Evolutionary conservation across 176 grass and related monocot species (phyloP), one percentile per base, ranked within the genome.

Genomic region (Aegilops speltoides): DNA sequence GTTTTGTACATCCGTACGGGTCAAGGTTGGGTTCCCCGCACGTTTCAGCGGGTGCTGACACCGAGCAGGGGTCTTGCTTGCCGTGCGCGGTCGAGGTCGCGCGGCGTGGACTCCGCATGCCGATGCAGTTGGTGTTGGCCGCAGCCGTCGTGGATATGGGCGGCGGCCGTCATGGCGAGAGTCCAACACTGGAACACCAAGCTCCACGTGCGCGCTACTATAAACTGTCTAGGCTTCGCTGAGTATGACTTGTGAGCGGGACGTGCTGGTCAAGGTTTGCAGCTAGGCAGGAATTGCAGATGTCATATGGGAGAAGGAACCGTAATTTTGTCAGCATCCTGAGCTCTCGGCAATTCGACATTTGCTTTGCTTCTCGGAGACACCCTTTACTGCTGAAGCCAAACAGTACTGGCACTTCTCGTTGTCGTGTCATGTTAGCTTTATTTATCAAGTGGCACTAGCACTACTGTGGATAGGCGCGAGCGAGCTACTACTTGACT

Each of bases 21-120:
- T 74, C 69, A 85, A 61, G 46, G 59, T 61, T 68, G 60, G 82
- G 46, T 77, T 89, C 88, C 34, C 61, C 88, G 34, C 61, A 86
- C 1, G 79, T 86, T 73, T 71, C 83, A 36, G 83, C 78, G 63
- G 82, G 4, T 50, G 48, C 48, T 50, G 48, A 41, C 40, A 2
- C 34, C 34, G 34, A 36, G 37, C 37, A 41, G 40, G 10, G 40
- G 46, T 20, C 3, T 23, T 16, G 41, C 77, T 43, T 64, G 52
- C 60, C 64, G 33, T 25, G 40, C 10, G 15, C 22, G 24, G 15
- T 31, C 11, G 32, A 15, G 20, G 40, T 83, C 34, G 69, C 50
- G 78, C 77, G 16, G 76, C 78, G 77, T 80, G 56, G 68, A 56
- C 29, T n/a, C 11, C 7, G 67, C 43, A 46, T 80, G 37, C 46